phyloP scores from a whole-genome alignment of 1,284 basidiomycete species.

The Ceratobasidium theobromae region DNA sequence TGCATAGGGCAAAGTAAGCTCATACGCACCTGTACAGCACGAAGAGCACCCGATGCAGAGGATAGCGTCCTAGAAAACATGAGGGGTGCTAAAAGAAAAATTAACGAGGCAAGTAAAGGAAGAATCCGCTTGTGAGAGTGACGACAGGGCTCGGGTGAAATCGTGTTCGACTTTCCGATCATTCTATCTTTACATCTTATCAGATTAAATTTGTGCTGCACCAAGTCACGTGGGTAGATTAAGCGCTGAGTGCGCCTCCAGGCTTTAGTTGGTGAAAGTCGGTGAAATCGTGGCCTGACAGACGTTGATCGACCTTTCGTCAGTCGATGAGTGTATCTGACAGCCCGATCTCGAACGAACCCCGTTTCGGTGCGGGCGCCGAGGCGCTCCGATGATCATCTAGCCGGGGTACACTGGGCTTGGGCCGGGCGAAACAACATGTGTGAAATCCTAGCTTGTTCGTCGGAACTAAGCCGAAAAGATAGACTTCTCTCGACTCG shows the following conservation, averaged over 20 bases:
- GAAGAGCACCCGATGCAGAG: conserved; percentile 13
- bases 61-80: conserved; percentile 24
- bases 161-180: not conserved
- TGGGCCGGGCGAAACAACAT: not conserved
- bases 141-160: conserved; percentile 19
- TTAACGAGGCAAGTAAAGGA: conserved; percentile 10
- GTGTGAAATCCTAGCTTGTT: not conserved
- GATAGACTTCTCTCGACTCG: not conserved
- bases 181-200: conserved; percentile 16
- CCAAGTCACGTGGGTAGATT: not conserved
- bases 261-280: no score
- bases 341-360: not conserved
- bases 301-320: no score
- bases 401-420: not conserved
- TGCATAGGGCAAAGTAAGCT: not conserved
- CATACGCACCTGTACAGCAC: conserved; percentile 1
- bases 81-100: conserved; percentile 7
- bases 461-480: not conserved
- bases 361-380: conserved; percentile 9
- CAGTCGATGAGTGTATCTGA: not conserved
- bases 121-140: conserved; percentile 26
- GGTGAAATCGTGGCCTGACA: not conserved
- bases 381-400: conserved; percentile 11
- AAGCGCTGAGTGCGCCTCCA: no score
- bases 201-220: not conserved